Conservation (phyloP, 768 basidiomycete species). For the Leccinellum rugosiceps region DNA sequence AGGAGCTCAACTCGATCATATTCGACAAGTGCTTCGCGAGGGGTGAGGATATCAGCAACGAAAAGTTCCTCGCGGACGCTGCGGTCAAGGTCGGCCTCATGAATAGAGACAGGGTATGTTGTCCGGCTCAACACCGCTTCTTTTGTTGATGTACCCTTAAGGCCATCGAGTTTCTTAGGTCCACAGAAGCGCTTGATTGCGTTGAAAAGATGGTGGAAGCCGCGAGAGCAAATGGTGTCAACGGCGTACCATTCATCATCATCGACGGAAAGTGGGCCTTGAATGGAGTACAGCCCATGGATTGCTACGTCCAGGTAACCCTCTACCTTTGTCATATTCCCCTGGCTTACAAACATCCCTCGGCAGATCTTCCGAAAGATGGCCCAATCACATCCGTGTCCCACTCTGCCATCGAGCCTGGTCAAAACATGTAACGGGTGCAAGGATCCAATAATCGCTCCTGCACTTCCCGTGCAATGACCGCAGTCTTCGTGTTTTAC, state of each 20-base stretch:
- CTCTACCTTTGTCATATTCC: neutral
- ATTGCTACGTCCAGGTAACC: constrained; percentile 38
- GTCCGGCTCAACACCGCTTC: neutral
- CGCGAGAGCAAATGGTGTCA: constrained; percentile 43
- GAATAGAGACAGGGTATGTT: constrained; percentile 35
- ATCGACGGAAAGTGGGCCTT: constrained; percentile 45
- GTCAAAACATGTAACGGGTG: constrained; percentile 17
- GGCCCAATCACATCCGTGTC: constrained; percentile 17
- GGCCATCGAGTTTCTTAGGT: constrained; percentile 41
- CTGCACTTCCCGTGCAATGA: constrained; percentile 25
- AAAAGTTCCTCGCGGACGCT: constrained; percentile 32
- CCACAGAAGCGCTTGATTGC: constrained; percentile 38
- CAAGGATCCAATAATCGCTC: constrained; percentile 18
- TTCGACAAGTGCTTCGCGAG: constrained; percentile 41
- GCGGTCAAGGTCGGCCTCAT: constrained; percentile 42
- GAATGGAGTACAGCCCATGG: constrained; percentile 42
- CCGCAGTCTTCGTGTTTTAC: neutral
- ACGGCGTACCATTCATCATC: constrained; percentile 52
- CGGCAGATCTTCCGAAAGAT: constrained; percentile 32
- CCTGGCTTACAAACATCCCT: neutral
- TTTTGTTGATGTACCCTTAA: constrained; percentile 11
- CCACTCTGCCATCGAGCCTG: neutral
- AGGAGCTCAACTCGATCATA: constrained; percentile 33
- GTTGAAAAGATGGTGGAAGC: constrained; percentile 39
- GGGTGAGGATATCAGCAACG: constrained; percentile 37